Evolutionary conservation across 495 filamentous ascomycete genomes (phyloP), one percentile per base, ranked within the genome.

Genomic region (Lepraria neglecta): DNA sequence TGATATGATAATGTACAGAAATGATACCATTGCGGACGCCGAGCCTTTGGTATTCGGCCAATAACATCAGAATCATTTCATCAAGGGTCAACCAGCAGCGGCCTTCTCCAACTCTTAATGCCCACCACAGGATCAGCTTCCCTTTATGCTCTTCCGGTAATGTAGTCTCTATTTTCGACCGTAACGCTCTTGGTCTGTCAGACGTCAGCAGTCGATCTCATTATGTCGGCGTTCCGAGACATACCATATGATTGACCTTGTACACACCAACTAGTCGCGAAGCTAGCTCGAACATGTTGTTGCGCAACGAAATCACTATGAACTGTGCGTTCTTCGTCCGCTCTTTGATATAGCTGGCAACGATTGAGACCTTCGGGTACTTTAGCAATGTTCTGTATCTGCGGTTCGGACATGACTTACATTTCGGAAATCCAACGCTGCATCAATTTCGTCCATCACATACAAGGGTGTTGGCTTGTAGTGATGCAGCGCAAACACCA

Each of bases 391-490:
- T 2, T 5, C 7, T 28, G 4, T 31, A 7, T 27, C 24, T 27
- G 14, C 3, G 54, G 47, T 30, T 27, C 38, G 38, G 44, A 12
- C 45, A 24, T 44, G 3, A 83, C 90, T 87, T 70, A 94, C 91
- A 71, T 98, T 98, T 71, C 91, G 77, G 79, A 98, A 98, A 78
- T 98, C 94, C 80, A 98, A 70, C 38, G 94, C 94, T 19, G 94
- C 94, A 75, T 98, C 94, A 75, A 98, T 98, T 77, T 98, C 94
- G 73, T 98, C 94, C 94, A 98, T 98, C 56, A 98, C 94, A 73
- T 98, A 98, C 60, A 98, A 74, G 61, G 94, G 94, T 45, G 94
- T 98, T 7, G 94, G 94, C 76, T 96, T 95, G 70, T 96, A 98
- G 70, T 97, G 95, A 75, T 98, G 94, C 68, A 98, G 73, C 50